Evolutionary conservation across 1,284 basidiomycete species (phyloP).

Genomic region (Leccinum huronense): DNA sequence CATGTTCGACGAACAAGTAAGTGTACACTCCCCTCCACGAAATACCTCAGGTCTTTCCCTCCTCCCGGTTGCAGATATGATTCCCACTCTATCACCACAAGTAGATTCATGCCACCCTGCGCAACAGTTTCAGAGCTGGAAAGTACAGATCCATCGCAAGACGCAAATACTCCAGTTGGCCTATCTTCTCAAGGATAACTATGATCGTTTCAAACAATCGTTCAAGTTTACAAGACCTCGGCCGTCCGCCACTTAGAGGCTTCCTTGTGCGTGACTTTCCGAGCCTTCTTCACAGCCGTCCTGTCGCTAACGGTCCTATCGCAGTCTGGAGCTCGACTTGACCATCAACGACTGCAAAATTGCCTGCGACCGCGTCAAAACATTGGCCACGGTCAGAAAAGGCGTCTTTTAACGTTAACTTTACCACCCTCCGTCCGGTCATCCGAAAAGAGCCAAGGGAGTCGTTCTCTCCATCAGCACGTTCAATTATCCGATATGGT

Average conservation of each 20-base stretch:
- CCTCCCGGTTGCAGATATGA: not conserved
- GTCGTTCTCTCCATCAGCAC: constrained; percentile 51
- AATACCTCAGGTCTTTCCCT: constrained; percentile 38
- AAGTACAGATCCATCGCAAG: constrained; percentile 63
- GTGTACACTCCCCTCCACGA: constrained; percentile 41
- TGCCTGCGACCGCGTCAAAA: constrained; percentile 66
- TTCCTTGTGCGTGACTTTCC: constrained; percentile 46
- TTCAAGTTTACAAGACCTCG: constrained; percentile 50
- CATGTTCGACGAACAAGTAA: not conserved
- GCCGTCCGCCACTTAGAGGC: constrained; percentile 53
- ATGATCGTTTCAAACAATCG: constrained; percentile 51
- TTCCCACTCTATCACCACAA: not conserved
- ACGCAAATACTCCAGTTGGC: constrained; percentile 64
- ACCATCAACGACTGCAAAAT: constrained; percentile 60
- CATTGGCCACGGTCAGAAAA: constrained; percentile 73
- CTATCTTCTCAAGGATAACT: constrained; percentile 68
- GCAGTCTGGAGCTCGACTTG: constrained; percentile 52
- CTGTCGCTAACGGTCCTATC: too few relatives aligned
- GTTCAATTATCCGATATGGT: too few relatives aligned
- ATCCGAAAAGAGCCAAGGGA: constrained; percentile 54
- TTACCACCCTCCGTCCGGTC: too few relatives aligned
- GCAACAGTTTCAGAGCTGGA: constrained; percentile 53
- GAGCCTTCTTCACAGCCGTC: not conserved
- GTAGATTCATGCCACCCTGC: constrained; percentile 55
- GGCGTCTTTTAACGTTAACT: constrained; percentile 55